These are phyloP conservation scores for Paraurostyla sp. DNA, from an alignment of 73 alveolate genomes.

Conservation along the genomic window DNA sequence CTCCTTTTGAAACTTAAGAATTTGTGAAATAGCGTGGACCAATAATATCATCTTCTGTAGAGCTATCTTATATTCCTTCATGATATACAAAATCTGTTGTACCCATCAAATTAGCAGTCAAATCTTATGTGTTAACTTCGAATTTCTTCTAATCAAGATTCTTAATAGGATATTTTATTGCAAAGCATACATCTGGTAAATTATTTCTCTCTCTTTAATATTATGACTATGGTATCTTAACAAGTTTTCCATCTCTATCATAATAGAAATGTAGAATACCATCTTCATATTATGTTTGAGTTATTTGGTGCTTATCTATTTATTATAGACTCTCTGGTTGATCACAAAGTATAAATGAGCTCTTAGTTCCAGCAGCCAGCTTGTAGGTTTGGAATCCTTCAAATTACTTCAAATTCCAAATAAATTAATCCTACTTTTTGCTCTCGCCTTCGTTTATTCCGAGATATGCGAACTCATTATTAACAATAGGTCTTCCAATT, in stretches of 20 bases:
- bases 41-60: not conserved
- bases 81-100: not conserved
- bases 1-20: too few relatives aligned
- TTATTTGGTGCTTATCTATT: too few relatives aligned
- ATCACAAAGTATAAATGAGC: too few relatives aligned
- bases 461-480: not conserved
- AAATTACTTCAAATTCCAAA: conserved; percentile 1
- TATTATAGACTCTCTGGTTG: too few relatives aligned
- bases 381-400: not conserved
- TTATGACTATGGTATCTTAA: not conserved
- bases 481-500: not conserved
- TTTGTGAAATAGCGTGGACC: conserved; percentile 7
- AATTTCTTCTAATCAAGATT: not conserved
- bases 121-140: not conserved
- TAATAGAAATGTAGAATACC: conserved; percentile 32
- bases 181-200: conserved; percentile 47
- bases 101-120: not conserved
- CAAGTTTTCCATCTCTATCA: not conserved
- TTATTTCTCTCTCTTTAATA: not conserved
- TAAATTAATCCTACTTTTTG: not conserved
- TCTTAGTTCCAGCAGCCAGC: not conserved
- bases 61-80: not conserved
- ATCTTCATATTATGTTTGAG: not conserved
- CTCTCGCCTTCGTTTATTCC: not conserved
- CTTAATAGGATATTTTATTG: conserved; percentile 37